Percentiles rank a stretch among this genome's conserved stretches.
Conservation (phyloP, 1,139 yeast genomes). For the Sugiyamaella castrensis region DNA sequence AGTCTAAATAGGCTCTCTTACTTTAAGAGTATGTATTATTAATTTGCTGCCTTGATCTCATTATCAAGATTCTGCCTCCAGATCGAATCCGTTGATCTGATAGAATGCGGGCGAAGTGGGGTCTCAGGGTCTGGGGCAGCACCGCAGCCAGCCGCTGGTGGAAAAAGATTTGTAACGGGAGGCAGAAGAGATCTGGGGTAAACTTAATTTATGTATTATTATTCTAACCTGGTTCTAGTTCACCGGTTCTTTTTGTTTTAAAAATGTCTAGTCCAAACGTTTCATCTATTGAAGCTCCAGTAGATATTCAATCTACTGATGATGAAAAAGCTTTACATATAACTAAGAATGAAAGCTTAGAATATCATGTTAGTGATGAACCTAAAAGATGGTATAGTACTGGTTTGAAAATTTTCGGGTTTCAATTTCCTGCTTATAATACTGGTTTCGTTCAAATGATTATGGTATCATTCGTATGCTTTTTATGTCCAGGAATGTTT, state of each 20-base stretch:
- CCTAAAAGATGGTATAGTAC: slow-evolving; percentile 25
- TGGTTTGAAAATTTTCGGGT: slow-evolving; percentile 18
- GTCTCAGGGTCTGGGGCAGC: no score
- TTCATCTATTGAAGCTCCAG: neutral
- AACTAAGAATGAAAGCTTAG: neutral
- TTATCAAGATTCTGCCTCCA: no score
- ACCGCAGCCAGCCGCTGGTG: no score
- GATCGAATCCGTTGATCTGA: no score
- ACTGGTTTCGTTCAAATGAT: slow-evolving; percentile 30
- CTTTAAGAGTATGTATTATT: no score
- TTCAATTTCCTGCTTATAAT: slow-evolving; percentile 25
- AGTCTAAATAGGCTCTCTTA: no score
- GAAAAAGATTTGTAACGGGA: no score
- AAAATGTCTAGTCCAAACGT: slow-evolving; percentile 9
- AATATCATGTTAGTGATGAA: slow-evolving; percentile 1
- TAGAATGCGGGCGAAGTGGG: no score
- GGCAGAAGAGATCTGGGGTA: no score
- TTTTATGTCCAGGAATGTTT: slow-evolving; percentile 48
- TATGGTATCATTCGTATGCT: slow-evolving; percentile 33
- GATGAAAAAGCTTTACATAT: slow-evolving; percentile 9
- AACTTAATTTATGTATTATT: no score
- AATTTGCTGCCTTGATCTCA: no score
- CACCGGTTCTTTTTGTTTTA: neutral
- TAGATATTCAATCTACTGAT: slow-evolving; percentile 6
- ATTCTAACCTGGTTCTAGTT: neutral